Percentiles rank a stretch among this genome's conserved stretches.
Evolutionary conservation across 805 yeast genomes (phyloP).

Genomic region (Spathaspora sp.): DNA sequence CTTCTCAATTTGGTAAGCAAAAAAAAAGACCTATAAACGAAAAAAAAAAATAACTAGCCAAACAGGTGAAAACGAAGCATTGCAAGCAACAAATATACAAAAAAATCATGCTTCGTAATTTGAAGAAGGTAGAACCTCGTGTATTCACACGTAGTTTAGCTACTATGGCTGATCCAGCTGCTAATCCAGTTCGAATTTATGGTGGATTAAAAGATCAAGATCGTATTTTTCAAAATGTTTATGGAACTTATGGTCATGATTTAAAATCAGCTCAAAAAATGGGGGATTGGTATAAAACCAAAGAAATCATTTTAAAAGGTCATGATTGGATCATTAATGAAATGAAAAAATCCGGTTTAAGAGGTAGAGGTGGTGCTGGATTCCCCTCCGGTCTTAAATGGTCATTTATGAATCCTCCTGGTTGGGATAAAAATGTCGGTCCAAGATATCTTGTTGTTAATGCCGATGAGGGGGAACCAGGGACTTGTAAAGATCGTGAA

Average conservation of each 20-base stretch:
- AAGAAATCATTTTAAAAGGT: slow-evolving; percentile 78
- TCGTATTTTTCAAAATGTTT: slow-evolving; percentile 82
- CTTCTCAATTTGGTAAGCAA: slow-evolving; percentile 1
- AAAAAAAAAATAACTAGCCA: background rate
- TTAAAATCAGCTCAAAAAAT: slow-evolving; percentile 68
- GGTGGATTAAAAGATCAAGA: slow-evolving; percentile 83
- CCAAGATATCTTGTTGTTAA: slow-evolving; percentile 86
- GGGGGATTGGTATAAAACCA: slow-evolving; percentile 93
- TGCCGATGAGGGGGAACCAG: slow-evolving; percentile 95
- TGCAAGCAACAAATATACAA: background rate
- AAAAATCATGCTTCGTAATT: slow-evolving; percentile 32
- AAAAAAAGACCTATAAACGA: background rate
- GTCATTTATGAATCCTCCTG: slow-evolving; percentile 95
- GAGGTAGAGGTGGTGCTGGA: slow-evolving; percentile 95
- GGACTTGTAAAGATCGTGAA: slow-evolving; percentile 90
- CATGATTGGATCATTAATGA: slow-evolving; percentile 89
- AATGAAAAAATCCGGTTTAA: slow-evolving; percentile 76
- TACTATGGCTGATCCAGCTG: slow-evolving; percentile 44
- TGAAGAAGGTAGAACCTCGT: slow-evolving; percentile 22
- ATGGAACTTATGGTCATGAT: slow-evolving; percentile 72
- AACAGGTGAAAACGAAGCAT: background rate
- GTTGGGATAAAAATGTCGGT: slow-evolving; percentile 89
- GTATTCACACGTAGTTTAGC: slow-evolving; percentile 36
- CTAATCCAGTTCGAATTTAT: slow-evolving; percentile 49
- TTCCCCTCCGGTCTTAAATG: slow-evolving; percentile 89